Evolutionary conservation across 495 filamentous ascomycete genomes (phyloP).

Genomic region (Daldinia caldariorum): DNA sequence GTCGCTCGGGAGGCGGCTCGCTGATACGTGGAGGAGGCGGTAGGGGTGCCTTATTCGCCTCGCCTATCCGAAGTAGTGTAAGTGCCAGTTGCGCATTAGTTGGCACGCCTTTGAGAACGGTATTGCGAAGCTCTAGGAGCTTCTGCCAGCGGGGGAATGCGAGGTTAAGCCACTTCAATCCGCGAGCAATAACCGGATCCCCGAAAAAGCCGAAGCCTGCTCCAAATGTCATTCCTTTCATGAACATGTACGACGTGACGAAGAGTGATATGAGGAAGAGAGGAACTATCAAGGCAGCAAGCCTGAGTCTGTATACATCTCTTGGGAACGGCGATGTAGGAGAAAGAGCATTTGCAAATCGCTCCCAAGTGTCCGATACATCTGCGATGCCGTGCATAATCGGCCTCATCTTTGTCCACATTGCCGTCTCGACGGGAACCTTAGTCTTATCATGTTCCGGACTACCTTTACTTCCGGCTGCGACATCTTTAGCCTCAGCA

Average conservation of each 20-base stretch:
- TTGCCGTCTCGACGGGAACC: constrained; percentile 79
- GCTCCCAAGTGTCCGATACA: constrained; percentile 80
- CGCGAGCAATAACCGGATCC: constrained; percentile 73
- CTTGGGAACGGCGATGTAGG: constrained; percentile 81
- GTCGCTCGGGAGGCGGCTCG: constrained; percentile 62
- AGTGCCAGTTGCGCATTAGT: constrained; percentile 89
- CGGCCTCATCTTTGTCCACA: constrained; percentile 78
- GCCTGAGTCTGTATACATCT: constrained; percentile 66
- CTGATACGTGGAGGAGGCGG: constrained; percentile 76
- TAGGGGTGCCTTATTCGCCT: constrained; percentile 81
- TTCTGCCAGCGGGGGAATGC: constrained; percentile 80
- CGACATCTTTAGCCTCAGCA: constrained; percentile 66
- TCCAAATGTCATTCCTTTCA: constrained; percentile 72
- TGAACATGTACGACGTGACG: constrained; percentile 75
- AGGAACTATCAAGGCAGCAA: constrained; percentile 69
- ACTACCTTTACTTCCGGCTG: constrained; percentile 58
- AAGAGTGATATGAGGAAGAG: constrained; percentile 68
- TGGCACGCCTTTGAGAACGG: constrained; percentile 82
- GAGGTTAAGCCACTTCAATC: constrained; percentile 68
- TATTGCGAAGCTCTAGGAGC: constrained; percentile 70
- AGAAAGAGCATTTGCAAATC: constrained; percentile 80
- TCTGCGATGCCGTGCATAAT: constrained; percentile 80
- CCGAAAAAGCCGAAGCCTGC: constrained; percentile 81
- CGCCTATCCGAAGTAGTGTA: constrained; percentile 85
- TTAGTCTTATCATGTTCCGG: constrained; percentile 81